Evolutionary conservation across 1,284 basidiomycete species (phyloP).

Genomic region (Ganoderma lucidum): DNA sequence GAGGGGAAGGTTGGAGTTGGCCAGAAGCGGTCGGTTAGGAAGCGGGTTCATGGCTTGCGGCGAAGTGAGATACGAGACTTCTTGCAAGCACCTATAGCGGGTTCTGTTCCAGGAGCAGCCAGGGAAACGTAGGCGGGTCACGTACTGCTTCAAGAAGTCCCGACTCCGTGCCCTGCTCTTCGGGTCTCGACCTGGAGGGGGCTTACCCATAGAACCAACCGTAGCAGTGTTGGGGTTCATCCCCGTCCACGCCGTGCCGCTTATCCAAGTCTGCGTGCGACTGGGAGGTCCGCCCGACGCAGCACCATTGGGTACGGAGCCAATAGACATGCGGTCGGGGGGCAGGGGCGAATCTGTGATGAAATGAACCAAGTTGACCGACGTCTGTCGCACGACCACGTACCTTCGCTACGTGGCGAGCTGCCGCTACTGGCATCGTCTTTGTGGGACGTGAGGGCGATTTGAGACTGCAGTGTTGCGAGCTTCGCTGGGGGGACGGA

Average conservation of each 20-base stretch:
- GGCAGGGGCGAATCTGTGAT: conserved; percentile 75
- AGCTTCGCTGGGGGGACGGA: conserved; percentile 67
- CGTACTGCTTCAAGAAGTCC: conserved; percentile 97
- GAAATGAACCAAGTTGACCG: conserved; percentile 9
- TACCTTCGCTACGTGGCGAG: conserved; percentile 85
- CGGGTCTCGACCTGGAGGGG: conserved; percentile 84
- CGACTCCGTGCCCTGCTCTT: conserved; percentile 94
- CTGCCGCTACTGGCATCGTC: conserved; percentile 79
- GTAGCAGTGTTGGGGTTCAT: conserved; percentile 52
- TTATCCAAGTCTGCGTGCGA: conserved; percentile 58
- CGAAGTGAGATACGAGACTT: conserved; percentile 97
- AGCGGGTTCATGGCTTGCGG: conserved; percentile 97
- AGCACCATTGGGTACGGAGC: conserved; percentile 59
- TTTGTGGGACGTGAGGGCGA: conserved; percentile 61
- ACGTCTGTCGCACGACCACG: conserved; percentile 32
- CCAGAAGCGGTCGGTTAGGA: conserved; percentile 82
- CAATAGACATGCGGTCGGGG: conserved; percentile 60
- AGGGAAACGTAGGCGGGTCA: conserved; percentile 30
- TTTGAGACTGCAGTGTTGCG: conserved; percentile 62
- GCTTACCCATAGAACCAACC: conserved; percentile 67
- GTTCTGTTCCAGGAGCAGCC: conserved; percentile 23
- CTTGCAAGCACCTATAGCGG: conserved; percentile 85
- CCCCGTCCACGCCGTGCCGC: conserved; percentile 41
- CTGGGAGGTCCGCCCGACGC: conserved; percentile 55
- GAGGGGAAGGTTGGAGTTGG: conserved; percentile 68